Conservation (phyloP, 768 basidiomycete species). For the Psilocybe tampanensis region DNA sequence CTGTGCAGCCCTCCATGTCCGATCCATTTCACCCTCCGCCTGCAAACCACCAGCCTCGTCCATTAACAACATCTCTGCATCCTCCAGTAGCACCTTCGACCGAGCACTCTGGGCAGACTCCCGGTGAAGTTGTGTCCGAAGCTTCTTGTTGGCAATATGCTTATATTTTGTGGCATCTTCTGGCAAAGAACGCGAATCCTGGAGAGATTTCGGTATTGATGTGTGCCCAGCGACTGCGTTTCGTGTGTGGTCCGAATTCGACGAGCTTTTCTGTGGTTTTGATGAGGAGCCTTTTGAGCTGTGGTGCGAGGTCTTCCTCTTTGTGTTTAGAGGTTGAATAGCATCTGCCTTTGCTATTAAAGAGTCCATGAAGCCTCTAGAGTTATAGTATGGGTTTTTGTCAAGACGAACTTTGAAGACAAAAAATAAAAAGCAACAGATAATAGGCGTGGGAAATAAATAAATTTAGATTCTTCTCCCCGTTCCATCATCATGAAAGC, state of each 20-base stretch:
- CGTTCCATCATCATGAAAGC: conserved; percentile 49
- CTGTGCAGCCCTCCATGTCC: conserved; percentile 89
- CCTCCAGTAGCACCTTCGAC: conserved; percentile 61
- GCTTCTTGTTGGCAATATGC: conserved; percentile 75
- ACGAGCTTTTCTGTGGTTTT: conserved; percentile 28
- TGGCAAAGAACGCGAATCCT: conserved; percentile 46
- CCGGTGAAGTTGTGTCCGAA: conserved; percentile 67
- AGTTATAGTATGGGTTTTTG: background rate
- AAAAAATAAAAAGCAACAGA: conserved; percentile 4
- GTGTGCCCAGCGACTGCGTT: conserved; percentile 63
- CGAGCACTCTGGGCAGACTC: conserved; percentile 65
- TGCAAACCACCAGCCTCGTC: conserved; percentile 76
- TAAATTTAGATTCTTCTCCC: background rate
- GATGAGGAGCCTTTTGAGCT: conserved; percentile 17
- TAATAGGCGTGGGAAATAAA: conserved; percentile 4
- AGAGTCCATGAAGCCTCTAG: conserved; percentile 56
- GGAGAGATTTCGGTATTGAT: conserved; percentile 69
- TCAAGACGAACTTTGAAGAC: background rate
- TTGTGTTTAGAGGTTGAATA: conserved; percentile 49
- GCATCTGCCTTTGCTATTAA: conserved; percentile 73
- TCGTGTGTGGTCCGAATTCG: conserved; percentile 48
- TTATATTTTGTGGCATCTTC: conserved; percentile 50
- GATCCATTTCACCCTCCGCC: conserved; percentile 78
- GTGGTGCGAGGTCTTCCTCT: conserved; percentile 34
- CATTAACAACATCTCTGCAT: conserved; percentile 71